Evolutionary conservation across 2,329 filamentous ascomycete species (phyloP), one percentile per base, ranked within the genome.

Genomic region (Alternaria brassicicola): DNA sequence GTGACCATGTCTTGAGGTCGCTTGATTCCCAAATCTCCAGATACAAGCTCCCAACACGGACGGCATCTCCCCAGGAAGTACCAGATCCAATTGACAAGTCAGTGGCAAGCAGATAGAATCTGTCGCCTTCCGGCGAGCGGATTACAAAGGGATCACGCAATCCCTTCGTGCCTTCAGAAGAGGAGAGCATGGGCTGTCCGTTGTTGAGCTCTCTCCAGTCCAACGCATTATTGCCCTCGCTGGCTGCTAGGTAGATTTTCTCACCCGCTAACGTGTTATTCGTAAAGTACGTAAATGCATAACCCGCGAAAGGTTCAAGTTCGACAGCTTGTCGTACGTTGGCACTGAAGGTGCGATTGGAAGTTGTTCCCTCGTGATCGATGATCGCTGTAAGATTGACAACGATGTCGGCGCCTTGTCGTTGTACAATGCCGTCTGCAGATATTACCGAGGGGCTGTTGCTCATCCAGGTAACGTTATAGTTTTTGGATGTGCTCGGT

Each of bases 1-100:
- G 75, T 1, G 81, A 82, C 83, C 83, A 85, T n/a, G 68, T 81
- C 23, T 80, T 73, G 1, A 85, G 76, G 55, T 85, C 82, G 15
- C 72, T 72, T 0, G 82, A 83, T 63, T 85, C 82, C 83, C 83
- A 85, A 5, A 85, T 74, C 59, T 85, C 81, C 2, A 85, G 76
- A 52, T 83, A 85, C 7, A 78, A 77, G 59, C 82, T 84, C 0
- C 83, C 83, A 0, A 65, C 77, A 13, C 78, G 76, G 2, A 84
- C 81, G 0, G 83, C 67, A n/a, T 80, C 76, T 10, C 72, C 77
- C 83, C 83, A 85, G 0, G 81, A 81, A 0, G 83, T 85, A 1
- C 83, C 83, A 6, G 81, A 82, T 1, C 83, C 83, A 49, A 85
- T 85, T 0, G 82, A 84, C 0, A 85, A 73, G 52, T 85, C 83